A percentile compares a stretch with the other conserved stretches of the same genome.
Evolutionary conservation across 164 flowering plant genomes (phyloP).

Genomic region (Magnolia officinalis): DNA sequence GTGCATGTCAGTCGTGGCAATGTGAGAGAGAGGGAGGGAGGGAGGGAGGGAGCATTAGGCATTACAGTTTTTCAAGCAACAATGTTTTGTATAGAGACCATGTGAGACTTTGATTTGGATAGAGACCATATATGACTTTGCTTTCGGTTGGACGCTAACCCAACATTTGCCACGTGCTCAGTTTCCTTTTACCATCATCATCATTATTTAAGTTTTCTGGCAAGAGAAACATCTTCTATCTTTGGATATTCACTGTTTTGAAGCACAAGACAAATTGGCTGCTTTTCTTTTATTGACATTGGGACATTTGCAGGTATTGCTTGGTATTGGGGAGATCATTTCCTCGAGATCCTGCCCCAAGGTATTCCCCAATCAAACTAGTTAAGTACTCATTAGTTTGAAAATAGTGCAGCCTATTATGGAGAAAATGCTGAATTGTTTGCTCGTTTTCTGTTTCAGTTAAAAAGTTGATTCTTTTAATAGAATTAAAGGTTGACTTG

Average conservation of each 20-base stretch:
- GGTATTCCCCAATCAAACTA: constrained; percentile 37
- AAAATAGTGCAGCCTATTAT: neutral
- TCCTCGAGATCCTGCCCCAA: constrained; percentile 79
- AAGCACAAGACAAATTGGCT: no score
- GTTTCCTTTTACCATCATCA: neutral
- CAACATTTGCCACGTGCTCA: neutral
- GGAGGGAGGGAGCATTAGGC: no score
- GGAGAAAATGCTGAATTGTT: neutral
- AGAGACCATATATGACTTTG: neutral
- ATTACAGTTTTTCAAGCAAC: no score
- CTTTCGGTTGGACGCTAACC: neutral
- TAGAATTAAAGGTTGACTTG: neutral
- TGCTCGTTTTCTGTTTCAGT: neutral
- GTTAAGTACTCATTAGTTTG: neutral
- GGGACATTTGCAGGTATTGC: constrained; percentile 55
- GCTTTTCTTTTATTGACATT: neutral
- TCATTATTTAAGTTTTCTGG: no score
- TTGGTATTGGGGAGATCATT: constrained; percentile 81
- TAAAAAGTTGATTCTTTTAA: neutral
- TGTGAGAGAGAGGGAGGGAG: no score
- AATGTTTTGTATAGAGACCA: no score
- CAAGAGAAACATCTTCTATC: no score
- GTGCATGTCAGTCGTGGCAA: no score
- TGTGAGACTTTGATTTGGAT: neutral
- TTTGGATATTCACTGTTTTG: no score